Evolutionary conservation across 495 filamentous ascomycete species (phyloP).

Genomic region (Bathelium albidoporum): DNA sequence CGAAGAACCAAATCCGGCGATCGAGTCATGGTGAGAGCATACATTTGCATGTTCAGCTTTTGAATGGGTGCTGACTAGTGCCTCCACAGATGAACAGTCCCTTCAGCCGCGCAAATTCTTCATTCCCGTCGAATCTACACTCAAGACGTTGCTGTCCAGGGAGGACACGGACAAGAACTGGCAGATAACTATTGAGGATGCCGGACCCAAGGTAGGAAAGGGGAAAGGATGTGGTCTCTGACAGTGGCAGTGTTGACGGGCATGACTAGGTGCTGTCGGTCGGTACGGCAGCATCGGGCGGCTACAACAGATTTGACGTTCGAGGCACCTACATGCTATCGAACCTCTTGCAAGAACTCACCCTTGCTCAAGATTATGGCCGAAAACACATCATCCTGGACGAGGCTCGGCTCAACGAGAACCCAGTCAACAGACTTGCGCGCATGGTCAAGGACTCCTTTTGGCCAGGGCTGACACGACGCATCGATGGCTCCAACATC

Average conservation of each 20-base stretch:
- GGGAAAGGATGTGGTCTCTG: neutral
- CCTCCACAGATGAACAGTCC: constrained; percentile 39
- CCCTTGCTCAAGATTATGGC: constrained; percentile 76
- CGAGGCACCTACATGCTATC: constrained; percentile 94
- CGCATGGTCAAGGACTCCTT: constrained; percentile 80
- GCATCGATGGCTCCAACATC: constrained; percentile 82
- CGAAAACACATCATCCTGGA: constrained; percentile 78
- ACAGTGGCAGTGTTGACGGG: neutral
- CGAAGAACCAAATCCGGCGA: constrained; percentile 15
- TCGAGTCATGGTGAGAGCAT: neutral
- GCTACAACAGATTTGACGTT: constrained; percentile 72
- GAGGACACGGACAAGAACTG: constrained; percentile 88
- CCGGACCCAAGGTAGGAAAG: constrained; percentile 73
- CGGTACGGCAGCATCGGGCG: constrained; percentile 75
- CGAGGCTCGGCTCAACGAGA: constrained; percentile 78
- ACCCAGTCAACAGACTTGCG: constrained; percentile 75
- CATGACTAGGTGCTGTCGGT: constrained; percentile 56
- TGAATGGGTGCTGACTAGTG: neutral
- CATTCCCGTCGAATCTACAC: constrained; percentile 65
- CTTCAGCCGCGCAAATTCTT: constrained; percentile 56
- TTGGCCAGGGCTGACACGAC: constrained; percentile 78
- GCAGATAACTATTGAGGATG: constrained; percentile 95
- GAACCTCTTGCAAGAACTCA: constrained; percentile 88
- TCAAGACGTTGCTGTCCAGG: constrained; percentile 57
- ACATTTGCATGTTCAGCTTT: neutral